These are phyloP conservation scores for Tephrocybe sp. DNA, from an alignment of 768 basidiomycete genomes.

Conservation along the genomic window DNA sequence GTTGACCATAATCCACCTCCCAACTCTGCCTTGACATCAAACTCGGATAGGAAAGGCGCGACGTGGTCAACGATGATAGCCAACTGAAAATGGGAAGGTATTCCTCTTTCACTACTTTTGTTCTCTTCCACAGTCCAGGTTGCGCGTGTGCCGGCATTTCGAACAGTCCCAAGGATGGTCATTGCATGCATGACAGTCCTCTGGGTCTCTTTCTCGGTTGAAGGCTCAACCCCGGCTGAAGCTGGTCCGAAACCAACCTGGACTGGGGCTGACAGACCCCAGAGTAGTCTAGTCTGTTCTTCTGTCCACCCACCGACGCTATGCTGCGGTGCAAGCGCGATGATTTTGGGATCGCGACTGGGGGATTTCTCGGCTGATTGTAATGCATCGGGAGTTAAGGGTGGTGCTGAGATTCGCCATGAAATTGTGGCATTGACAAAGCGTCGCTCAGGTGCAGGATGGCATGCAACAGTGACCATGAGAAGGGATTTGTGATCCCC, in stretches of 20 bases:
- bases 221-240: slow-evolving; percentile 16
- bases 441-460: slow-evolving; percentile 19
- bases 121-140: slow-evolving; percentile 22
- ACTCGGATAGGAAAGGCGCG: slow-evolving; percentile 16
- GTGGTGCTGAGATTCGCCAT: slow-evolving; percentile 14
- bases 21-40: slow-evolving; percentile 20
- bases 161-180: slow-evolving; percentile 17
- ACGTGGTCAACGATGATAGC: slow-evolving; percentile 19
- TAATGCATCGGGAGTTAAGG: neutral
- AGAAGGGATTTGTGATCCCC: slow-evolving; percentile 18
- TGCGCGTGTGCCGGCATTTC: slow-evolving; percentile 11
- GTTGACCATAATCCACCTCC: slow-evolving; percentile 19
- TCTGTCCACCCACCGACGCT: slow-evolving; percentile 24
- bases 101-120: slow-evolving; percentile 21
- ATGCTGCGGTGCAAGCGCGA: slow-evolving; percentile 19
- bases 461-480: slow-evolving; percentile 16
- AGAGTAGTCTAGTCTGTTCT: slow-evolving; percentile 20
- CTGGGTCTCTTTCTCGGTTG: slow-evolving; percentile 13
- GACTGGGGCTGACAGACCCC: slow-evolving; percentile 14
- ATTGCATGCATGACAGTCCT: slow-evolving; percentile 22
- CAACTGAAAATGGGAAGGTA: slow-evolving; percentile 19
- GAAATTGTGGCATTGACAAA: slow-evolving; percentile 18
- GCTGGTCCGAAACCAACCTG: slow-evolving; percentile 11
- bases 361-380: neutral
- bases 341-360: slow-evolving; percentile 9